Evolutionary conservation across 2,329 filamentous ascomycete genomes (phyloP), one percentile per base, ranked within the genome.

Genomic region (Colletotrichum lini): DNA sequence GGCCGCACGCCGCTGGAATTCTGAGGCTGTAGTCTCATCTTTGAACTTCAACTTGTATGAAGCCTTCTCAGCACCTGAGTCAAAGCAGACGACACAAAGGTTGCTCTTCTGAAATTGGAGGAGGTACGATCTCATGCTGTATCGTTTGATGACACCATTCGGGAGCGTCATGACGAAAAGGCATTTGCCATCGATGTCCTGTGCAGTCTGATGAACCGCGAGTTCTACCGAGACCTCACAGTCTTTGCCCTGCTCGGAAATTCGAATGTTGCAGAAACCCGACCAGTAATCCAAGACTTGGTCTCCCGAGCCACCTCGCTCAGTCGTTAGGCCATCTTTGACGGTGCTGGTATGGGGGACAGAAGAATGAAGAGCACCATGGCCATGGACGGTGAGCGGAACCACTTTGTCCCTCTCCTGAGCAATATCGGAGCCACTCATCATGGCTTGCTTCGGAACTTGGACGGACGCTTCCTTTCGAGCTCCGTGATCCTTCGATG

Each of bases 51-150:
- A 38, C 13, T 23, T 44, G 23, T 63, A 63, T 2, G 38, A 50
- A 30, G 16, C 57, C 12, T 42, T 40, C 6, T 26, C 15, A 9
- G 8, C 8, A 18, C 45, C 45, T 12, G n/a, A 42, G 3, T 23
- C 23, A 4, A 63, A 63, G 10, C 13, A 35, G 23, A 63, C 4
- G 7, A 44, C 49, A 13, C 49, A 54, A 1, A 35, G 6, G 7
- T 54, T 18, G 12, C 15, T 45, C 38, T 54, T 63, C 21, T 30
- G 18, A 12, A 63, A 21, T 23, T 44, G 23, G 23, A 63, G 38
- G 26, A 18, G 5, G 23, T 63, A 63, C 9, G 18, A 40, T 16
- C 38, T 54, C 60, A 63, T 63, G 21, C 26, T 54, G 12, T 63
- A 23, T 8, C 18, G 21, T 40, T 54, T 42, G 38, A 38, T 13